Evolutionary conservation across 306 rosid genomes (phyloP).

Genomic region (Cicer arietinum): DNA sequence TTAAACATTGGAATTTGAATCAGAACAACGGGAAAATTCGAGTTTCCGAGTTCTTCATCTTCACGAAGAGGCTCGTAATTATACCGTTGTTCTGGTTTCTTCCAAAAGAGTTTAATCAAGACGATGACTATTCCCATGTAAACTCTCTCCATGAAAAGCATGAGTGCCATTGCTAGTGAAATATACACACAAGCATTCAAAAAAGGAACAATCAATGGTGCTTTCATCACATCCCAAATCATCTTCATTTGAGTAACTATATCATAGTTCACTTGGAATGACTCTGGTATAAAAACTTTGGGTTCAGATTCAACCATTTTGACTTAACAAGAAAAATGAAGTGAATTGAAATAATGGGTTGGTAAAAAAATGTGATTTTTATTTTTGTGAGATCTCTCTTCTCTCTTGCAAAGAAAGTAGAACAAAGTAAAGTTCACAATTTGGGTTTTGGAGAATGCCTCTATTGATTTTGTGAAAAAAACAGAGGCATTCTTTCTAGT

Average conservation of each 20-base stretch:
- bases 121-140: constrained; percentile 95
- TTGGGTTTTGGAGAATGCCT: not conserved
- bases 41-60: constrained; percentile 75
- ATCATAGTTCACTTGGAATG: constrained; percentile 65
- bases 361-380: too few species aligned
- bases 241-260: constrained; percentile 63
- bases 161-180: constrained; percentile 83
- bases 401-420: not conserved
- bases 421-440: not conserved
- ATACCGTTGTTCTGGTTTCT: constrained; percentile 85
- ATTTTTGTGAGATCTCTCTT: constrained; percentile 32
- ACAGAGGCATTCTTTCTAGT: constrained; percentile 47
- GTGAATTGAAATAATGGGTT: too few species aligned
- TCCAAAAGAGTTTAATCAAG: constrained; percentile 89
- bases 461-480: not conserved
- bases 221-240: constrained; percentile 84
- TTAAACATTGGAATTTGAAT: constrained; percentile 99
- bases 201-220: constrained; percentile 91
- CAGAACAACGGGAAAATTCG: constrained; percentile 85
- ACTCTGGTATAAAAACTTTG: constrained; percentile 63
- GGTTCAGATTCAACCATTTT: constrained; percentile 68
- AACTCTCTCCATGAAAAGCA: constrained; percentile 88
- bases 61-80: constrained; percentile 69
- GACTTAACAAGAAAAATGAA: not conserved
- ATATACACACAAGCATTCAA: constrained; percentile 65